Evolutionary conservation across 106 monocot genomes (phyloP), one percentile per base, ranked within the genome.

Genomic region (Xerophyta viscosa): DNA sequence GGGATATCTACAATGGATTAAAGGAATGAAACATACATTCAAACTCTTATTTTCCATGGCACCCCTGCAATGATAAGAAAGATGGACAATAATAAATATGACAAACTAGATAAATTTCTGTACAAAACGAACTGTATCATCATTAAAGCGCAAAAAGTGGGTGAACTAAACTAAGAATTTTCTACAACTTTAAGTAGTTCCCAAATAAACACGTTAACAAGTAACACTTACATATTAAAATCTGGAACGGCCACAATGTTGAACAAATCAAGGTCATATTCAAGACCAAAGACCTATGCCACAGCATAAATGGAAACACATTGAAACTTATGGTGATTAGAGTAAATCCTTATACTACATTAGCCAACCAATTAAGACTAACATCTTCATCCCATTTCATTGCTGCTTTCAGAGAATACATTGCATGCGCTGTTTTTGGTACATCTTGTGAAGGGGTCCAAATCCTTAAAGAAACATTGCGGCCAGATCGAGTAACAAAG

Each of bases 31-130:
- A 54, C 75, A 67, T 70, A 90, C 98, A 71, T 98, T 98, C 37
- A 98, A 54, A 73, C 98, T 98, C 68, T 98, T 98, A 76, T 98
- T 98, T 54, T 98, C 98, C 98, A 90, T 98, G n/a, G 98, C 98
- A 54, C 98, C 98, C 98, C 98, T 98, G 86, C 36, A 98, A 74
- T 46, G 9, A 50, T 37, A 27, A 31, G 61, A 43, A 36, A 62
- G 2, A 36, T 10, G 19, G 33, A 33, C 33, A n/a, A n/a, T n/a
- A n/a, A n/a, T n/a, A n/a, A n/a, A n/a, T n/a, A n/a, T n/a, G n/a
- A n/a, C n/a, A n/a, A n/a, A n/a, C n/a, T n/a, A n/a, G n/a, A n/a
- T n/a, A n/a, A n/a, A n/a, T n/a, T n/a, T n/a, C n/a, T n/a, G n/a
- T n/a, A n/a, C n/a, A n/a, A n/a, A n/a, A n/a, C n/a, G n/a, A n/a